Evolutionary conservation across 2,329 filamentous ascomycete species (phyloP).

Genomic region (Sclerotinia borealis): DNA sequence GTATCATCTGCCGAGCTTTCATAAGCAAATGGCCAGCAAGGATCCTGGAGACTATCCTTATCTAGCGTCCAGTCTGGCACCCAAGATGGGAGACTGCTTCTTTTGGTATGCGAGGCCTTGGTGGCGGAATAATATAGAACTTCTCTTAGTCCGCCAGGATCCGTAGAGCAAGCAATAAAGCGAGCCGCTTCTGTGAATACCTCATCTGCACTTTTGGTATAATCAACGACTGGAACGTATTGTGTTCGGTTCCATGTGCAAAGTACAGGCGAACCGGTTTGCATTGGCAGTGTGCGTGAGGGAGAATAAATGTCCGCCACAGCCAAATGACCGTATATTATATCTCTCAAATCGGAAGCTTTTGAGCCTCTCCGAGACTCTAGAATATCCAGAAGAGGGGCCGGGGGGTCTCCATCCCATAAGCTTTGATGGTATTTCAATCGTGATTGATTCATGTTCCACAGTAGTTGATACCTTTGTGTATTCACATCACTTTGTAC

Average conservation of each 20-base stretch:
- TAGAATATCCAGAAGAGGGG: not conserved
- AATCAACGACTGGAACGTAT: not conserved
- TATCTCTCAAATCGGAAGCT: not conserved
- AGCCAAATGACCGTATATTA: not conserved
- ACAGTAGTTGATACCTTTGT: not conserved
- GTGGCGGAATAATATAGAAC: not conserved
- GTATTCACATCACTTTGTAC: too few relatives aligned
- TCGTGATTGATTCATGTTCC: not conserved
- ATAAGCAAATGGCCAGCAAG: not conserved
- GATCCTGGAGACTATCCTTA: not conserved
- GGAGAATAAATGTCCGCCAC: too few relatives aligned
- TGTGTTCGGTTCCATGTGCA: rapidly evolving
- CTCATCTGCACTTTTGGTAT: not conserved
- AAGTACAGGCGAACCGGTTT: not conserved
- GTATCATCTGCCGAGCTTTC: too few relatives aligned
- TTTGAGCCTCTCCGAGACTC: not conserved
- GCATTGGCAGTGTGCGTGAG: too few relatives aligned
- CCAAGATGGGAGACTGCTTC: not conserved
- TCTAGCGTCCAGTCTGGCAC: not conserved
- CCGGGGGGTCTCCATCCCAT: not conserved
- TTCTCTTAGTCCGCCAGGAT: not conserved
- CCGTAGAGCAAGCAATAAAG: not conserved
- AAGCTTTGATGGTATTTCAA: not conserved
- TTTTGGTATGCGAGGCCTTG: not conserved
- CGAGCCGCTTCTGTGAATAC: not conserved